A percentile compares a stretch with the other conserved stretches of the same genome.
These are phyloP conservation scores for Aschersonia sp. DNA, from an alignment of 2,329 filamentous ascomycete species.

Conservation along the genomic window DNA sequence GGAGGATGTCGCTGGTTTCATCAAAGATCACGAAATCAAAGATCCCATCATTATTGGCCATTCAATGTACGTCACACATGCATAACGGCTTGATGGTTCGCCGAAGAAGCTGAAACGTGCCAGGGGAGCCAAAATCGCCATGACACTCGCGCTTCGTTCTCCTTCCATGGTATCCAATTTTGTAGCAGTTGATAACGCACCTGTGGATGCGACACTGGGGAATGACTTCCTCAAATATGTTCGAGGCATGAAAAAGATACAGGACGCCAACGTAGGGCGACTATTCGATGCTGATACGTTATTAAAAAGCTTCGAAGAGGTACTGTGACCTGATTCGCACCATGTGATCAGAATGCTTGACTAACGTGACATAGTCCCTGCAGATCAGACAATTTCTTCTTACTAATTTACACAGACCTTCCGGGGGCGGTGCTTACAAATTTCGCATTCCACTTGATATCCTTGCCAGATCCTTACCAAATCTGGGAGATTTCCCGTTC, in stretches of 20 bases:
- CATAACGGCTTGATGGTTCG: not conserved
- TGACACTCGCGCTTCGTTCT: conserved; percentile 65
- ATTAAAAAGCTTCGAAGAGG: conserved; percentile 57
- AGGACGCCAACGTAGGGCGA: conserved; percentile 49
- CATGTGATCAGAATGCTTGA: not conserved
- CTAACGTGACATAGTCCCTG: conserved; percentile 29
- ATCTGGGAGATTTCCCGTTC: conserved; percentile 84
- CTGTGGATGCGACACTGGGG: conserved; percentile 62
- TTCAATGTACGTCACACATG: conserved; percentile 53
- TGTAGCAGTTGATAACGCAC: conserved; percentile 83
- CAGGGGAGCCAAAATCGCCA: conserved; percentile 87
- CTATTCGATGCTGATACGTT: conserved; percentile 72
- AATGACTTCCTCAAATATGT: conserved; percentile 70
- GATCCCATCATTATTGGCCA: conserved; percentile 75
- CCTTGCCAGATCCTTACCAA: conserved; percentile 51
- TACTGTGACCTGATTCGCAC: conserved; percentile 14
- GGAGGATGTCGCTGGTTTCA: conserved; percentile 68
- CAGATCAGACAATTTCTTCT: conserved; percentile 83
- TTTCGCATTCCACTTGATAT: conserved; percentile 70
- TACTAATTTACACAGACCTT: conserved; percentile 58
- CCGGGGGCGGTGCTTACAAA: conserved; percentile 38
- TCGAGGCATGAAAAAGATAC: conserved; percentile 70
- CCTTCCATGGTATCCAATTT: conserved; percentile 56
- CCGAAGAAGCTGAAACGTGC: too few relatives aligned
- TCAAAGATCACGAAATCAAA: conserved; percentile 53